Evolutionary conservation across 1,284 basidiomycete genomes (phyloP), one percentile per base, ranked within the genome.

Genomic region (Ganoderma boninense): DNA sequence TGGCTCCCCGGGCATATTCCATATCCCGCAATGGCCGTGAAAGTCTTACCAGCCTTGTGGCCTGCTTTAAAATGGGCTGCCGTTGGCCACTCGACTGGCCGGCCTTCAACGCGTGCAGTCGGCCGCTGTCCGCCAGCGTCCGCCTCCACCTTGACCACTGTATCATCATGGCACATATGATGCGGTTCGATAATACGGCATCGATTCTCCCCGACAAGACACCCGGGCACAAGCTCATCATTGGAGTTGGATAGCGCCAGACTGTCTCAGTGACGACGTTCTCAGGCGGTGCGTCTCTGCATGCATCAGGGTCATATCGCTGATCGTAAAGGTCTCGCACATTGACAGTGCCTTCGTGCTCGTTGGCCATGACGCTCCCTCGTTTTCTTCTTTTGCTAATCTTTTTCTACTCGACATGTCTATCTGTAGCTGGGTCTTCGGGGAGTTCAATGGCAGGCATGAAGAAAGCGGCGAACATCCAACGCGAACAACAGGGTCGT

Each of bases 401-500:
- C 8, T 20, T 49, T 49, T 20, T 49, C 46, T 23, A 49, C n/a
- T 1, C n/a, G 46, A 11, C 20, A n/a, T n/a, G 20, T 20, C n/a
- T 49, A 23, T 20, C 1, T 11, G 46, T n/a, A 49, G 69, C 71
- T 20, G 62, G 69, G 32, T 68, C 64, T 52, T 66, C 71, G n/a
- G 71, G 71, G 14, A 68, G 71, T 56, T 69, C 71, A 54, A 70
- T 83, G 74, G 79, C 82, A 40, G 76, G 84, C 46, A 81, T 87
- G 78, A 83, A 85, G 60, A 82, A 85, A 52, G 79, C 77, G n/a
- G 77, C 74, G 75, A 79, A 80, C 26, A 85, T 87, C 44, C 87
- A 89, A 75, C 82, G 81, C 64, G 86, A 87, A 73, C 86, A 87
- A 71, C 74, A 85, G 8, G 79, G 82, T 62, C 80, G 84, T 23